Evolutionary conservation across 2,329 filamentous ascomycete species (phyloP).

Genomic region (Fusarium coicis): DNA sequence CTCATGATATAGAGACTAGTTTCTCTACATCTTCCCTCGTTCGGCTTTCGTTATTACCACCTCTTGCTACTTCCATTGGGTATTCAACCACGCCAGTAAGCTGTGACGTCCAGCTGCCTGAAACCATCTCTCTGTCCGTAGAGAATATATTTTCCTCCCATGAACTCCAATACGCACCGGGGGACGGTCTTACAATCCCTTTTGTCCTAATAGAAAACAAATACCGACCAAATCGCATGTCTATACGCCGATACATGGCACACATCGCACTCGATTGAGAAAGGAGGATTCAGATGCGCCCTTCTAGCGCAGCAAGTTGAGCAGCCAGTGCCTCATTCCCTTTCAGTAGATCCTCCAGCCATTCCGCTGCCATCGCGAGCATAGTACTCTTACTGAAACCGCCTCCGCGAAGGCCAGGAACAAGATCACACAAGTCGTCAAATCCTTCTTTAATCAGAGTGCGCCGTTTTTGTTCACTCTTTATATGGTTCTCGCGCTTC

Average conservation of each 20-base stretch:
- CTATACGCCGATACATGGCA: constrained; percentile 22
- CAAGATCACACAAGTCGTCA: constrained; percentile 79
- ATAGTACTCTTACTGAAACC: constrained; percentile 87
- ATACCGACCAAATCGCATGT: constrained; percentile 23
- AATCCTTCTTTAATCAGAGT: constrained; percentile 86
- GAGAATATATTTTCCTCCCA: constrained; percentile 10
- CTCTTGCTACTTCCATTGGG: constrained; percentile 20
- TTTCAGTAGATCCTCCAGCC: constrained; percentile 76
- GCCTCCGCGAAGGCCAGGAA: constrained; percentile 78
- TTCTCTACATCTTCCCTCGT: constrained; percentile 17
- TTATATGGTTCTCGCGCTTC: constrained; percentile 87
- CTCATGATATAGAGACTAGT: constrained; percentile 12
- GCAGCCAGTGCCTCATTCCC: constrained; percentile 72
- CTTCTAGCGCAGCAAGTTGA: constrained; percentile 58
- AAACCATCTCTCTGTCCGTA: constrained; percentile 14
- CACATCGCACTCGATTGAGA: not conserved
- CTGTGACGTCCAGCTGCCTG: constrained; percentile 13
- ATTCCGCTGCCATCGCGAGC: constrained; percentile 79
- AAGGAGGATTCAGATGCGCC: constrained; percentile 22
- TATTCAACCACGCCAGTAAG: constrained; percentile 32
- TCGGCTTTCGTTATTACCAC: constrained; percentile 33
- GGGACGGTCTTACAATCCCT: constrained; percentile 27
- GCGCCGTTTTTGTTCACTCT: constrained; percentile 86
- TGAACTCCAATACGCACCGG: constrained; percentile 38
- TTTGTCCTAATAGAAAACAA: constrained; percentile 22